Evolutionary conservation across 495 filamentous ascomycete species (phyloP).

Genomic region (Cladorrhinum samala): DNA sequence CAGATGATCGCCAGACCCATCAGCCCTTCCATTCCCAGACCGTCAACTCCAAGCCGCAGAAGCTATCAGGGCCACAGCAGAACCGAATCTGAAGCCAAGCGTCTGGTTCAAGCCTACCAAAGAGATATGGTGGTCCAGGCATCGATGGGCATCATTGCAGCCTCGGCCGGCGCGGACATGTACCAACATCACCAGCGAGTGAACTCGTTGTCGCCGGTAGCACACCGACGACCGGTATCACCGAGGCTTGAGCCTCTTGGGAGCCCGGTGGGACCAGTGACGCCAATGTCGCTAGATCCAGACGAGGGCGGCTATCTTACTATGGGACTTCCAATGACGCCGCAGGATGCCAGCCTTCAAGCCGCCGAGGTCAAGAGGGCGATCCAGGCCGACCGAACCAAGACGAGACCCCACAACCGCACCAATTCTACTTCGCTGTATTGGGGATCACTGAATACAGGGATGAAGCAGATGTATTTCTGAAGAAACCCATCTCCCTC

Average conservation of each 20-base stretch:
- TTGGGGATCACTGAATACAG: too few species aligned
- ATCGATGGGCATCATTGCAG: too few species aligned
- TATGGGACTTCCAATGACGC: slow-evolving; percentile 26
- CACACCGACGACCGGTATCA: slow-evolving; percentile 51
- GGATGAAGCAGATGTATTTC: too few species aligned
- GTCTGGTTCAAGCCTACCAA: slow-evolving; percentile 53
- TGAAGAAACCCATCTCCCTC: too few species aligned
- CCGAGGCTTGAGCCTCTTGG: slow-evolving; percentile 62
- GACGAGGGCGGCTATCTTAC: slow-evolving; percentile 46
- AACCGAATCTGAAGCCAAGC: slow-evolving; percentile 40
- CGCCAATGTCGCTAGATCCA: slow-evolving; percentile 65
- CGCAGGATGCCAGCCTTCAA: background rate
- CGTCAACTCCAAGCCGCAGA: slow-evolving; percentile 29
- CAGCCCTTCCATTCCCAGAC: too few species aligned
- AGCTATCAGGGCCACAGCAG: slow-evolving; percentile 21
- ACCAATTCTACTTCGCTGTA: too few species aligned
- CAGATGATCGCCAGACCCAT: too few species aligned
- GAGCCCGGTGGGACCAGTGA: slow-evolving; percentile 67
- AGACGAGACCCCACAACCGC: too few species aligned
- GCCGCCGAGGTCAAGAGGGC: background rate
- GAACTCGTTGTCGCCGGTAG: slow-evolving; percentile 21
- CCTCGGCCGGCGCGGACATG: background rate
- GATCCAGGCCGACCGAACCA: background rate
- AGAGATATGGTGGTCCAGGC: slow-evolving; percentile 54
- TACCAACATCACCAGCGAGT: slow-evolving; percentile 6